phyloP scores from a whole-genome alignment of 164 flowering plant species.

The Taxillus chinensis region DNA sequence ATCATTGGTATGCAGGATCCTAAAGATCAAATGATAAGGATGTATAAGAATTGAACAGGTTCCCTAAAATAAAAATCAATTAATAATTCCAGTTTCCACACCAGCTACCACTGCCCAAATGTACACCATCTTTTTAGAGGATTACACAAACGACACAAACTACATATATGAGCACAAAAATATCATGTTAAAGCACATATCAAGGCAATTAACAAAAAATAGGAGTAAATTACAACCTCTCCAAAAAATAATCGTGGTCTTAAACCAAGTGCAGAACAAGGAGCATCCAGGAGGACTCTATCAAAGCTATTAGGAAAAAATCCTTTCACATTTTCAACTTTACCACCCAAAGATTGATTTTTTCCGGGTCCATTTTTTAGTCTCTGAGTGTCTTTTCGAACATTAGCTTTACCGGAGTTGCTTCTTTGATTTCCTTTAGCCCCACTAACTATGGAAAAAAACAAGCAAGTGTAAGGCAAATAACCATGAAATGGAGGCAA shows the following conservation, averaged over 20 bases:
- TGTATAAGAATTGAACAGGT: too few relatives aligned
- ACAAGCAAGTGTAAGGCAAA: neutral
- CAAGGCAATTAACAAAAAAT: neutral
- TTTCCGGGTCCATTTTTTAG: conserved; percentile 83
- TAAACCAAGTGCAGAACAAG: conserved; percentile 98
- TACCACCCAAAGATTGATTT: conserved; percentile 55
- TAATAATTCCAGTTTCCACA: too few relatives aligned
- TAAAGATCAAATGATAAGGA: too few relatives aligned
- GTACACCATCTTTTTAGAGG: too few relatives aligned
- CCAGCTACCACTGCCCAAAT: too few relatives aligned
- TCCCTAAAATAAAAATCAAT: too few relatives aligned
- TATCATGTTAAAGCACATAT: too few relatives aligned
- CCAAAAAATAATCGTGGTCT: conserved; percentile 87
- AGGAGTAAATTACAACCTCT: conserved; percentile 33
- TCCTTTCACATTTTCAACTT: conserved; percentile 73
- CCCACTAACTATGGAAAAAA: conserved; percentile 22
- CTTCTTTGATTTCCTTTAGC: conserved; percentile 21
- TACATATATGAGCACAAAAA: too few relatives aligned
- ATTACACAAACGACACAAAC: too few relatives aligned
- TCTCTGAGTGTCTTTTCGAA: conserved; percentile 39
- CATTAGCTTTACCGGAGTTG: conserved; percentile 47
- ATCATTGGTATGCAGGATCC: too few relatives aligned
- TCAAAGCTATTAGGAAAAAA: conserved; percentile 79
- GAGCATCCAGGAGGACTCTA: conserved; percentile 94
- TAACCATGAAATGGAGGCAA: neutral